Base-by-base conservation (phyloP, 129 eudicot genomes). In the Chrysanthemum lavandulifolium region DNA sequence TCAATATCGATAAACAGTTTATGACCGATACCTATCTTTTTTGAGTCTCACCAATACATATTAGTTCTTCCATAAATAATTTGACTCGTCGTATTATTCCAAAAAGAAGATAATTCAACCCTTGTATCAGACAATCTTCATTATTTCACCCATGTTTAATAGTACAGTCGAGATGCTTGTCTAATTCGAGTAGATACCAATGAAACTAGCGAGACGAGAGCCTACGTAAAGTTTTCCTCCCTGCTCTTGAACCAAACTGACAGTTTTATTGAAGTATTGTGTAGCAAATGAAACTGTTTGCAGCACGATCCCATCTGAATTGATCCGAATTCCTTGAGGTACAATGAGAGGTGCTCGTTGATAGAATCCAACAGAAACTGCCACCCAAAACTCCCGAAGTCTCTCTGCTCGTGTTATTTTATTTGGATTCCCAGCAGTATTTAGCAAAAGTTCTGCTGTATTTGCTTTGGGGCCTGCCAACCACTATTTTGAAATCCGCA, bases 401-500 rank as follows among this genome's bases (percentile, higher is more conserved):
- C 33, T 74, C 19, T 1, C 68, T 15, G 78, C 68, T 6, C 68
- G 62, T 31, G 43, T 73, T 48, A 79, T 73, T 13, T 63, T 73
- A 21, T 66, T 61, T 1, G 74, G 79, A 65, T 58, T 72, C n/a
- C 74, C 79, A 31, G 2, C 31, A 6, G 5, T 8, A 36, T 21
- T 60, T 2, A 76, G 6, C 65, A 79, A 58, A 51, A 67, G 10
- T 43, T 79, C 79, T 2, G 29, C 59, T 0, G 75, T 79, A 73
- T 79, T 67, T 50, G 43, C 71, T 61, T 43, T 60, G 2, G 58
- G 66, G 19, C 83, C 78, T 5, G 25, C 61, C 6, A 79, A 45
- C 78, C 78, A 79, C 0, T 79, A 79, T 60, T 79, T 72, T 23
- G 61, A 68, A 50, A 79, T 68, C 3, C 75, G 56, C 36, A 31